These are phyloP conservation scores for Kokia cookei DNA, from an alignment of 441 rosid species.

Conservation along the genomic window DNA sequence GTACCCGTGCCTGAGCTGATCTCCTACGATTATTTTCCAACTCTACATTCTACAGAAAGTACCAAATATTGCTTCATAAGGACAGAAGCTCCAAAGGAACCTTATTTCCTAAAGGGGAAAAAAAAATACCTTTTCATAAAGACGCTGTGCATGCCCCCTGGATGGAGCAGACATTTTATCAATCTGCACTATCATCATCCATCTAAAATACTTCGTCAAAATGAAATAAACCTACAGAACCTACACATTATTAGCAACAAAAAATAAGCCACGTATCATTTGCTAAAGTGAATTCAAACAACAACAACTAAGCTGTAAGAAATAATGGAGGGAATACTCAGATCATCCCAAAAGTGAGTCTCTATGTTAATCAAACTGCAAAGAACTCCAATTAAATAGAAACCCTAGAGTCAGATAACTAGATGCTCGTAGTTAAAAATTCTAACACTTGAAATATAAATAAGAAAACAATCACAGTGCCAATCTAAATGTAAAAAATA, in stretches of 20 bases:
- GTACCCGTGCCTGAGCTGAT: constrained; percentile 74
- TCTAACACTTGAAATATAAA: neutral
- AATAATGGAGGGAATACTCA: neutral
- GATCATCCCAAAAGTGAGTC: neutral
- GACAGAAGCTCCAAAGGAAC: neutral
- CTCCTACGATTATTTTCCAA: constrained; percentile 68
- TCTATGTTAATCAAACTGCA: neutral
- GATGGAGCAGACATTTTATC: constrained; percentile 85
- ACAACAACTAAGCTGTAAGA: neutral
- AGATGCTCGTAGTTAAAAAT: neutral
- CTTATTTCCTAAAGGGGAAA: neutral
- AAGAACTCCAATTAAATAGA: neutral
- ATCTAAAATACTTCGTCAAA: constrained; percentile 33
- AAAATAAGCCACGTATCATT: neutral
- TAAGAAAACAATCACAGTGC: neutral
- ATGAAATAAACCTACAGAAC: constrained; percentile 30
- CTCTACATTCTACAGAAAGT: constrained; percentile 51
- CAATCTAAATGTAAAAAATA: neutral
- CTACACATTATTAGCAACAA: constrained; percentile 8
- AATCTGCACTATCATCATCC: constrained; percentile 73
- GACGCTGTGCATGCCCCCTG: constrained; percentile 70
- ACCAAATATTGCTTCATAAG: neutral
- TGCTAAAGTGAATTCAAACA: neutral
- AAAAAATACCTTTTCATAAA: constrained; percentile 66
- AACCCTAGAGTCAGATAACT: neutral